Evolutionary conservation across 495 filamentous ascomycete genomes (phyloP).

Genomic region (Neurospora sp.): DNA sequence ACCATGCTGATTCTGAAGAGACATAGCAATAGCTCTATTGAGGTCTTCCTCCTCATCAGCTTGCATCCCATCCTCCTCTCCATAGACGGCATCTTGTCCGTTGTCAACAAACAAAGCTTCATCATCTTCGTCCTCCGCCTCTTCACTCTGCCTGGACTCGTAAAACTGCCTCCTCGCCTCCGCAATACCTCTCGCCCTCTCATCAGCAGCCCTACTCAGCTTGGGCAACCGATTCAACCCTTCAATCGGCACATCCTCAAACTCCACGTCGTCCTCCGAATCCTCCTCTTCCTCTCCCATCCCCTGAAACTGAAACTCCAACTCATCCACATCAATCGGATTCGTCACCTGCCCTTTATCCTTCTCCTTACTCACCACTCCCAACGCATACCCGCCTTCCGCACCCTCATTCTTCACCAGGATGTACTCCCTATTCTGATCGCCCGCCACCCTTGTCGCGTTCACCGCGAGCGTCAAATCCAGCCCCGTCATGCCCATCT

Average conservation of each 20-base stretch:
- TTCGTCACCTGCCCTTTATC: slow-evolving; percentile 61
- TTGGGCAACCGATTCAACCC: slow-evolving; percentile 85
- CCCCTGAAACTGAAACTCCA: slow-evolving; percentile 48
- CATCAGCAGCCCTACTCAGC: slow-evolving; percentile 3
- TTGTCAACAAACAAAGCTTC: slow-evolving; percentile 59
- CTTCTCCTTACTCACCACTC: slow-evolving; percentile 77
- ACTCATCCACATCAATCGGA: slow-evolving; percentile 80
- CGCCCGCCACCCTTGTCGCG: slow-evolving; percentile 64
- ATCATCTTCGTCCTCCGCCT: slow-evolving; percentile 24
- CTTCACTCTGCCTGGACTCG: not conserved
- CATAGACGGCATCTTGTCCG: slow-evolving; percentile 21
- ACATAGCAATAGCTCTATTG: slow-evolving; percentile 72
- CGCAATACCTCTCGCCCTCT: slow-evolving; percentile 7
- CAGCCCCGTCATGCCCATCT: slow-evolving; percentile 76
- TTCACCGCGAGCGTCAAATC: slow-evolving; percentile 54
- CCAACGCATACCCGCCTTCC: slow-evolving; percentile 94
- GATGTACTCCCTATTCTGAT: slow-evolving; percentile 87
- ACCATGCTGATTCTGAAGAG: slow-evolving; percentile 44
- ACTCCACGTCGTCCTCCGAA: slow-evolving; percentile 56
- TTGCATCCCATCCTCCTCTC: slow-evolving; percentile 46
- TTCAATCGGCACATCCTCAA: slow-evolving; percentile 94
- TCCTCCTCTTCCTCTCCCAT: slow-evolving; percentile 45
- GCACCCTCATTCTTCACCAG: slow-evolving; percentile 89
- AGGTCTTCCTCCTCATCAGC: slow-evolving; percentile 68
- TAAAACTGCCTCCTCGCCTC: not conserved